phyloP scores from a whole-genome alignment of 208 protist genomes.

The Trypanosoma melophagium region DNA sequence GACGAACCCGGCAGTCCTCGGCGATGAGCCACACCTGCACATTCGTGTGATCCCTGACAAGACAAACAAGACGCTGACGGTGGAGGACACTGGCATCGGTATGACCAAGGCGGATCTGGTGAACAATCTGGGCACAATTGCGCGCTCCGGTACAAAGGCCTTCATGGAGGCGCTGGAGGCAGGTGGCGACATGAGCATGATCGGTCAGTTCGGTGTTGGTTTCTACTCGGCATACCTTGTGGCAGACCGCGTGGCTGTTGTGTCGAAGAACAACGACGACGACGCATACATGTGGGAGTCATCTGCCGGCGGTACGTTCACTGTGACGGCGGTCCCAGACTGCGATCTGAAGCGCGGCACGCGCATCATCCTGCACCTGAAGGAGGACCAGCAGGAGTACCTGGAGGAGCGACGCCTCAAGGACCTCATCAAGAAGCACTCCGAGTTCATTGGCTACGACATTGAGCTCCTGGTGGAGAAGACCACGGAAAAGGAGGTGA shows the following conservation, averaged over 20 bases:
- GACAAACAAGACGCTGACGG: slow-evolving; percentile 94
- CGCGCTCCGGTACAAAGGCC: slow-evolving; percentile 97
- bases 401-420: slow-evolving; percentile 95
- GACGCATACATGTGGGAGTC: slow-evolving; percentile 98
- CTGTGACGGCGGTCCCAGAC: slow-evolving; percentile 83
- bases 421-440: slow-evolving; percentile 99
- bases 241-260: slow-evolving; percentile 96
- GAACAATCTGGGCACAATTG: slow-evolving; percentile 99
- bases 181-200: slow-evolving; percentile 98
- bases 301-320: slow-evolving; percentile 97
- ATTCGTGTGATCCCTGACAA: slow-evolving; percentile 97
- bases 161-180: slow-evolving; percentile 98
- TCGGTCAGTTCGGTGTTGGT: slow-evolving; percentile 99
- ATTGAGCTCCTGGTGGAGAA: slow-evolving; percentile 95
- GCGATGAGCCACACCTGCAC: slow-evolving; percentile 91
- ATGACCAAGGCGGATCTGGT: slow-evolving; percentile 99
- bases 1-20: slow-evolving; percentile 91
- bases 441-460: slow-evolving; percentile 99
- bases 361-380: slow-evolving; percentile 96
- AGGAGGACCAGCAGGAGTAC: slow-evolving; percentile 97
- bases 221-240: slow-evolving; percentile 99
- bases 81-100: slow-evolving; percentile 98
- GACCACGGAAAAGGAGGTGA: slow-evolving; percentile 92
- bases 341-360: slow-evolving; percentile 95
- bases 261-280: slow-evolving; percentile 98